Base-by-base conservation (phyloP, 2,329 filamentous ascomycete species). In the Fusarium virguliforme region DNA sequence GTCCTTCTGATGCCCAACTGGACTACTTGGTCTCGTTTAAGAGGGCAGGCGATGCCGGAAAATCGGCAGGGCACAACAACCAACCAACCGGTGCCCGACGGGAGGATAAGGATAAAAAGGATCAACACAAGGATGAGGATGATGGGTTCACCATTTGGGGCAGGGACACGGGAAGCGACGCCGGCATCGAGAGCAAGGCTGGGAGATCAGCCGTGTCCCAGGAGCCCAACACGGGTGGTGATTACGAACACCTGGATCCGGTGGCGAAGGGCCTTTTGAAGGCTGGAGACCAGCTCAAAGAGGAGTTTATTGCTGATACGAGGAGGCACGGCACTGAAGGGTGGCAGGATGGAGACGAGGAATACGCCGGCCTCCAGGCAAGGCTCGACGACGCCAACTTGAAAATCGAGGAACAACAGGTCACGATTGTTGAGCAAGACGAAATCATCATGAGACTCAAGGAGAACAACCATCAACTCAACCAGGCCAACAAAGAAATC, bases 201-300 rank as follows among this genome's bases (percentile, higher is more conserved):
- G 18, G 18, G 18, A 18, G 18, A 18, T 18, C 18, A 18, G 18
- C 18, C 6, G 15, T 30, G 26, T 26, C 15, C 15, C 26, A 10
- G 15, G 43, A 50, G 15, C 26, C 43, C 6, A 4, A 50, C 24
- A n/a, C n/a, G 43, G 6, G 9, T 48, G 10, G 13, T 10, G 26
- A 30, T 18, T 50, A 18, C 24, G 18, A 35, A 4, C 6, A 40
- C 4, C 26, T 57, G 24, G 24, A 46, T 9, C 18, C 58, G 18
- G 37, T 62, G 22, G 70, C 72, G 46, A 13, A 28, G 32, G 41
- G 35, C 30, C 12, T 56, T 3, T 2, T 70, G 9, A 1, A 13
- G 4, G 8, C 24, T 30, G 61, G 48, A 32, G 10, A n/a, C 5
- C 13, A 63, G 9, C 43, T 72, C 34, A 43, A 32, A 4, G 8